Conservation (phyloP, 768 basidiomycete species). For the Auriculariales sp. region DNA sequence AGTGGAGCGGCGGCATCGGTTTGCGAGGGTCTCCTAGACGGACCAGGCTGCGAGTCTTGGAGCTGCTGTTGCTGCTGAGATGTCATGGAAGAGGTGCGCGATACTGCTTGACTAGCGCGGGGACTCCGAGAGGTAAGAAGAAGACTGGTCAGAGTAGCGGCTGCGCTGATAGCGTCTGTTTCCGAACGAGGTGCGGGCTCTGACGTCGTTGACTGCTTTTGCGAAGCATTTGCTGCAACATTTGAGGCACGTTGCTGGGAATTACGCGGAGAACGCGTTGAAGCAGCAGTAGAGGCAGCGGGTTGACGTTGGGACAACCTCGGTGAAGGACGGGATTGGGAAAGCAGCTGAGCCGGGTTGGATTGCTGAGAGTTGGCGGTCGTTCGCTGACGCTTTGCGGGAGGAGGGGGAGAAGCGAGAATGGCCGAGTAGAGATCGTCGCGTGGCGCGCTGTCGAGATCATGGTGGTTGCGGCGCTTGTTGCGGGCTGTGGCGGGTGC, state of each 20-base stretch:
- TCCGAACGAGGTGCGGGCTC: conserved; percentile 25
- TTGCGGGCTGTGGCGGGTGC: too few species aligned
- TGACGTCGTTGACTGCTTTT: conserved; percentile 33
- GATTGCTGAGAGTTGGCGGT: conserved; percentile 49
- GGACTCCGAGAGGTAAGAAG: conserved; percentile 29
- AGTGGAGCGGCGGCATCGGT: conserved; percentile 48
- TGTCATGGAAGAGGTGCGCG: conserved; percentile 28
- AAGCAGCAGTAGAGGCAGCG: not conserved
- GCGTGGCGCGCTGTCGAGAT: conserved; percentile 22
- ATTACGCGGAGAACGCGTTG: not conserved
- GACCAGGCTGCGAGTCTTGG: conserved; percentile 42
- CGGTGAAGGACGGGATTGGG: not conserved
- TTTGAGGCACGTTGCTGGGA: conserved; percentile 18
- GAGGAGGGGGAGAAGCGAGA: conserved; percentile 45
- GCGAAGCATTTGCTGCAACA: too few species aligned
- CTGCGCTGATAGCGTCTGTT: conserved; percentile 46
- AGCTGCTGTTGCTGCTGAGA: conserved; percentile 30
- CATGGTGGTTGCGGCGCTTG: too few species aligned
- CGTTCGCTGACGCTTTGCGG: conserved; percentile 54
- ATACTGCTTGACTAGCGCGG: not conserved
- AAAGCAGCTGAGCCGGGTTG: not conserved
- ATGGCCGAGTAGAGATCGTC: conserved; percentile 61
- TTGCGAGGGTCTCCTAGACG: conserved; percentile 48
- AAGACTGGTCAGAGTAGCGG: conserved; percentile 62
- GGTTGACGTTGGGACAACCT: not conserved